Conservation (phyloP, 2,329 filamentous ascomycete species). For the Ceratocystis destructans region DNA sequence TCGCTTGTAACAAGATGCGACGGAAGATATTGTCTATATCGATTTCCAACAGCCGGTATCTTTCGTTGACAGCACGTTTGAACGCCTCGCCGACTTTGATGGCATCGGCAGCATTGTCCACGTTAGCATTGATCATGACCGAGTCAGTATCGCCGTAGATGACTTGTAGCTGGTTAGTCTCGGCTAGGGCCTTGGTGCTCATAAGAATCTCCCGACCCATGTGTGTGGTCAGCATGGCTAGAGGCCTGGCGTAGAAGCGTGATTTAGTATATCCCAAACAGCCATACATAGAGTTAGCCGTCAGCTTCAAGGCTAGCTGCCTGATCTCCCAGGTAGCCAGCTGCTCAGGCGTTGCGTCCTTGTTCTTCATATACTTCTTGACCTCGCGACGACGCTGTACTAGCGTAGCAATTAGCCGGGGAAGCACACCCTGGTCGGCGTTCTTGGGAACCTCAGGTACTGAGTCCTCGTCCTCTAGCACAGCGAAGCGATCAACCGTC, state of each 20-base stretch:
- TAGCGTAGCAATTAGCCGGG: slow-evolving; percentile 79
- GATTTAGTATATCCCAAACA: slow-evolving; percentile 95
- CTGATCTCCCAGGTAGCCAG: slow-evolving; percentile 96
- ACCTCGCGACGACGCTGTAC: slow-evolving; percentile 82
- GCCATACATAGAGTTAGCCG: slow-evolving; percentile 98
- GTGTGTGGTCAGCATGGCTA: slow-evolving; percentile 90
- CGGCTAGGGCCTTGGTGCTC: slow-evolving; percentile 89
- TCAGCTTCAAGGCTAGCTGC: slow-evolving; percentile 89
- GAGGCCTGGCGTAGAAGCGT: slow-evolving; percentile 86
- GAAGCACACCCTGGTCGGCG: slow-evolving; percentile 72
- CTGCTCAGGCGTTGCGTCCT: slow-evolving; percentile 69
- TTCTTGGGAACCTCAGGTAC: slow-evolving; percentile 75
- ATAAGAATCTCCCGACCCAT: slow-evolving; percentile 95
- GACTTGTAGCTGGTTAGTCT: slow-evolving; percentile 79
- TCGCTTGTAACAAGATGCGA: slow-evolving; percentile 82
- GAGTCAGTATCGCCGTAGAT: slow-evolving; percentile 99
- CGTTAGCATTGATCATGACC: slow-evolving; percentile 99
- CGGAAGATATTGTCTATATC: slow-evolving; percentile 97
- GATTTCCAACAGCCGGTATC: slow-evolving; percentile 85
- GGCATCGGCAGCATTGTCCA: slow-evolving; percentile 81
- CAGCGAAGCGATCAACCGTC: slow-evolving; percentile 65
- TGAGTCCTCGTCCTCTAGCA: slow-evolving; percentile 59
- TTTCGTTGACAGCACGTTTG: slow-evolving; percentile 87
- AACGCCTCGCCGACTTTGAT: slow-evolving; percentile 87
- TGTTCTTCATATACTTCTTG: slow-evolving; percentile 94